Conservation (phyloP, 2,329 filamentous ascomycete species). For the Alternaria gansuensis region DNA sequence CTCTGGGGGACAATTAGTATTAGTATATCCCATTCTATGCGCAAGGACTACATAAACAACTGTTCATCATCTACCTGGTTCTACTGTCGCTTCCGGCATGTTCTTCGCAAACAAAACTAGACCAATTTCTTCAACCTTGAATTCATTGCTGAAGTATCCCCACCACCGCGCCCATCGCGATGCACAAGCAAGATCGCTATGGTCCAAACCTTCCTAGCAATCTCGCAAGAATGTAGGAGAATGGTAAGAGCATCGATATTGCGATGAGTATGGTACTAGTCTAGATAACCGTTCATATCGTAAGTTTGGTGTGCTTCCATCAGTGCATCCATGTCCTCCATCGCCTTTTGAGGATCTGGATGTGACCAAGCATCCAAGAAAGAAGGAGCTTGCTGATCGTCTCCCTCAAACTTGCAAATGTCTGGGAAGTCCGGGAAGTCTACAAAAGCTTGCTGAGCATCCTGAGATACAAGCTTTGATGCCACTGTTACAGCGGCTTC, state of each 20-base stretch:
- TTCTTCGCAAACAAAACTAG: not conserved
- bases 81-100: not conserved
- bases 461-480: conserved; percentile 4
- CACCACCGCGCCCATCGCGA: not conserved
- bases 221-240: not conserved
- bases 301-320: conserved; percentile 11
- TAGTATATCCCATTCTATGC: not conserved
- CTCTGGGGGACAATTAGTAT: not conserved
- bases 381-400: not conserved
- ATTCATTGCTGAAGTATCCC: not conserved
- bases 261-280: not conserved
- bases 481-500: conserved; percentile 8
- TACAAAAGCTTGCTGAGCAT: not conserved
- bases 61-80: not conserved
- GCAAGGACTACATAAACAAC: not conserved
- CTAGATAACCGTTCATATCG: not conserved
- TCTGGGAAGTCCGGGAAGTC: conserved; percentile 3
- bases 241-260: not conserved
- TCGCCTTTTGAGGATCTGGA: not conserved
- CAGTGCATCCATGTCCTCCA: conserved; percentile 8
- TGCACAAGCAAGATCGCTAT: conserved; percentile 1
- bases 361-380: not conserved
- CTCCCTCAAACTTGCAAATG: conserved; percentile 3
- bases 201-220: not conserved
- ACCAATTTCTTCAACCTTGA: not conserved